Evolutionary conservation across 2,329 filamentous ascomycete genomes (phyloP), one percentile per base, ranked within the genome.

Genomic region (Sporothrix humicola): DNA sequence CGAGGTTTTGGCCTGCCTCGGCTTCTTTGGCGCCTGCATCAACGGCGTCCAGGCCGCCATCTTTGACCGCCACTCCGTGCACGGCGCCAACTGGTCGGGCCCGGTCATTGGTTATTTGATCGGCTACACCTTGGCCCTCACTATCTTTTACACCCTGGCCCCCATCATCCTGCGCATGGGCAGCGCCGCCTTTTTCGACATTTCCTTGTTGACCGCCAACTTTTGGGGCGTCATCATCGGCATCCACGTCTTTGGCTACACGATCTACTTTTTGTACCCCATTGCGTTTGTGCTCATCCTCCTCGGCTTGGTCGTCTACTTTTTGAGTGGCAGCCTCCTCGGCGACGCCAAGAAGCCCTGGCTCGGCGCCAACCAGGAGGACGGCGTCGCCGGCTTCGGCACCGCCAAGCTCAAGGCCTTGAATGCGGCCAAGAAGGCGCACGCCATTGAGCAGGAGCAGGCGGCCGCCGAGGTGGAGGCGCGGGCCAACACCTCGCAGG

Each of bases 201-300:
- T 98, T 79, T 95, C 92, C 8, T 85, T 99, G 77, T 86, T 99
- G 74, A 98, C 96, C 1, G 93, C 91, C 78, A 98, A 97, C 83
- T 98, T 98, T 84, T 99, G 96, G 96, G 95, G 94, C 77, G 92
- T 97, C 75, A 92, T 97, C 77, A 95, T 99, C 78, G 96, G 96
- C 69, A 89, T 97, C 77, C 88, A 91, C 80, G 93, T 98, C 68
- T 97, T 99, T 79, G 89, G 91, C 61, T 89, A 92, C 78, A 83
- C 83, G 56, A 89, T 99, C 73, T 93, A 97, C 83, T 97, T 89
- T 86, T 87, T 98, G 83, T 99, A 99, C 83, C 95, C 96, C 5
- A 93, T 98, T 80, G 95, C 96, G 13, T 99, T 99, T 81, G 93
- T 97, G 10, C 86, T 95, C 77, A 98, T 99, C 81, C 90, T 99